Evolutionary conservation across 164 flowering plant genomes (phyloP), one percentile per base, ranked within the genome.

Genomic region (Tinospora cordifolia): DNA sequence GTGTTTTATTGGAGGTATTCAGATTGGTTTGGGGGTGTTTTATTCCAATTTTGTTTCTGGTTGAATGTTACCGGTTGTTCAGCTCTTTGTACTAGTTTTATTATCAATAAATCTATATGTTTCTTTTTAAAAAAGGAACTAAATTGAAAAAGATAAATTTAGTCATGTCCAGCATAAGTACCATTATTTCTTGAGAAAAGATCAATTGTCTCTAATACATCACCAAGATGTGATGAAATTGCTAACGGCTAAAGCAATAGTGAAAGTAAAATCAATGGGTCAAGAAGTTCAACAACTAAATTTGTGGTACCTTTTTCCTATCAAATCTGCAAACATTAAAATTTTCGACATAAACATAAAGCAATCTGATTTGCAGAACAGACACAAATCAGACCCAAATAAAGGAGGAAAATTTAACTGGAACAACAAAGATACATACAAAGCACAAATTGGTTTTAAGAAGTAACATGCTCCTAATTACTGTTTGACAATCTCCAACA

Each of bases 321-420:
- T 13, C 17, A 66, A 66, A 57, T 19, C 68, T 2, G 13, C 68
- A 22, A 24, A 44, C 68, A 66, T 46, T 19, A 66, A 41, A 66
- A 41, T 5, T 19, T 19, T 15, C 22, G 14, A 30, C 27, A 30
- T 9, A 12, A 27, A 67, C 26, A 47, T 0, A 47, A 2, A 67
- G n/a, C 9, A 25, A 54, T 65, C 34, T 25, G 17, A 17, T 14
- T 46, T 19, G 17, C 49, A 44, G 19, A 11, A 66, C 49, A 24
- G 9, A 25, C 19, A 25, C 68, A 22, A 41, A 66, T 40, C 30
- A 66, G 3, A 60, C 13, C 3, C 22, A 3, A 51, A n/a, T n/a
- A n/a, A 51, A 22, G 27, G 25, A 60, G 24, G 30, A 15, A 47
- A 47, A 60, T 7, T 25, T 25, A 26, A 60, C 25, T 13, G 63